phyloP scores from a whole-genome alignment of 306 rosid species.

The Malus domestica region DNA sequence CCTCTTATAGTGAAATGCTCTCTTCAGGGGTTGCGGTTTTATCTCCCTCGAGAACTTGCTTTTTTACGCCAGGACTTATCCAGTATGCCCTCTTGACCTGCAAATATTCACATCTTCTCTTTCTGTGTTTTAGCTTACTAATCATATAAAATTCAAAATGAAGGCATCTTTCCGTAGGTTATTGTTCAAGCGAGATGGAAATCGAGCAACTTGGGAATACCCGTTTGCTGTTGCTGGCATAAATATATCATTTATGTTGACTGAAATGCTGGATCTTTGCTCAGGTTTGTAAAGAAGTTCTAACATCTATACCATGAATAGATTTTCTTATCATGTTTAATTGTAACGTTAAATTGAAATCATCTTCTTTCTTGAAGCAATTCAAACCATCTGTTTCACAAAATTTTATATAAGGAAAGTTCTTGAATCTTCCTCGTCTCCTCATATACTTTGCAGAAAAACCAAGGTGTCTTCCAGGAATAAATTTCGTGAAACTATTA shows the following conservation, averaged over 20 bases:
- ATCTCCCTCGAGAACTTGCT: slow-evolving; percentile 90
- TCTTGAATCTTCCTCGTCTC: slow-evolving; percentile 8
- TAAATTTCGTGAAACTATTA: slow-evolving; percentile 65
- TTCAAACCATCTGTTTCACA: background rate
- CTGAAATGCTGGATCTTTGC: slow-evolving; percentile 76
- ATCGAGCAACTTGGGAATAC: slow-evolving; percentile 88
- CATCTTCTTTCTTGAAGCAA: background rate
- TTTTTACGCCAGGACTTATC: slow-evolving; percentile 68
- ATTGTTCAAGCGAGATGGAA: slow-evolving; percentile 72
- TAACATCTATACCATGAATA: background rate
- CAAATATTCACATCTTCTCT: background rate
- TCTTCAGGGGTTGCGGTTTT: slow-evolving; percentile 81
- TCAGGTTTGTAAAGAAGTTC: slow-evolving; percentile 43
- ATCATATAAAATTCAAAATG: slow-evolving; percentile 61
- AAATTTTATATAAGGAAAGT: background rate
- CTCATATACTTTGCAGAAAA: slow-evolving; percentile 37
- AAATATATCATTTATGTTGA: slow-evolving; percentile 80
- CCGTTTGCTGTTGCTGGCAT: slow-evolving; percentile 98
- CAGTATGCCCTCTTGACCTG: slow-evolving; percentile 45
- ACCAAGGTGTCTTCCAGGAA: slow-evolving; percentile 81
- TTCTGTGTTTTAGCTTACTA: slow-evolving; percentile 28
- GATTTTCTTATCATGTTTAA: background rate
- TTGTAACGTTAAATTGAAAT: background rate
- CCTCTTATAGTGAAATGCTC: slow-evolving; percentile 43
- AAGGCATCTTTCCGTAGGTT: slow-evolving; percentile 93